Conservation (phyloP, 1,284 basidiomycete genomes). For the Leccinum subatratum region DNA sequence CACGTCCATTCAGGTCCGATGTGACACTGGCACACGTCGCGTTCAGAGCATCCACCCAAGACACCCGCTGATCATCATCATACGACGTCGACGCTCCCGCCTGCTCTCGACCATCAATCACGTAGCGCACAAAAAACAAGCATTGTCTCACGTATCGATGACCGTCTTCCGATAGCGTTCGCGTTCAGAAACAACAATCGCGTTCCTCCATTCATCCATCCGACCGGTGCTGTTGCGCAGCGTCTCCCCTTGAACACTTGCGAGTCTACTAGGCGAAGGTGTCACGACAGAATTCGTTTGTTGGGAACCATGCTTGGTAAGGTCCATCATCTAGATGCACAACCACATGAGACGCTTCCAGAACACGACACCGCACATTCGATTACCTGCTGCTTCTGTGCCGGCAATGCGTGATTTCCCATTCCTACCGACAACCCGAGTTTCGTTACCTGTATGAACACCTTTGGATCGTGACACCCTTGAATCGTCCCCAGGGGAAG, state of each 20-base stretch:
- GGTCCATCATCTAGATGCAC: constrained; percentile 22
- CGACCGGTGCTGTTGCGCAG: constrained; percentile 57
- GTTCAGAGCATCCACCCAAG: constrained; percentile 57
- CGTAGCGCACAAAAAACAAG: neutral
- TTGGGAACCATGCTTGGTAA: constrained; percentile 16
- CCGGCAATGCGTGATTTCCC: constrained; percentile 52
- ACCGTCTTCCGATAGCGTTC: constrained; percentile 66
- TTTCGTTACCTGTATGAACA: constrained; percentile 65
- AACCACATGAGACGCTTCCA: constrained; percentile 6
- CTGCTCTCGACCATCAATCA: constrained; percentile 38
- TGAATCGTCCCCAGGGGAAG: constrained; percentile 37
- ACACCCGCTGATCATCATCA: constrained; percentile 58
- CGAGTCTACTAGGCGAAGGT: constrained; percentile 19
- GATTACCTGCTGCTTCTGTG: constrained; percentile 65
- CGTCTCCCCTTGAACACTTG: constrained; percentile 42
- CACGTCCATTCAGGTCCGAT: constrained; percentile 50
- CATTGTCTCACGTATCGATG: constrained; percentile 53
- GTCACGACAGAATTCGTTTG: neutral
- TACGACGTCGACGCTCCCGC: constrained; percentile 65
- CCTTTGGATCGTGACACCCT: constrained; percentile 18
- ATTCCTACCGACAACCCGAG: constrained; percentile 61
- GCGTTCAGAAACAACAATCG: constrained; percentile 58
- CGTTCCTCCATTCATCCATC: constrained; percentile 67
- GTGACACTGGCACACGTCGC: constrained; percentile 77
- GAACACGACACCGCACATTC: neutral